Evolutionary conservation across 2,329 filamentous ascomycete genomes (phyloP), one percentile per base, ranked within the genome.

Genomic region (Metarhizium album): DNA sequence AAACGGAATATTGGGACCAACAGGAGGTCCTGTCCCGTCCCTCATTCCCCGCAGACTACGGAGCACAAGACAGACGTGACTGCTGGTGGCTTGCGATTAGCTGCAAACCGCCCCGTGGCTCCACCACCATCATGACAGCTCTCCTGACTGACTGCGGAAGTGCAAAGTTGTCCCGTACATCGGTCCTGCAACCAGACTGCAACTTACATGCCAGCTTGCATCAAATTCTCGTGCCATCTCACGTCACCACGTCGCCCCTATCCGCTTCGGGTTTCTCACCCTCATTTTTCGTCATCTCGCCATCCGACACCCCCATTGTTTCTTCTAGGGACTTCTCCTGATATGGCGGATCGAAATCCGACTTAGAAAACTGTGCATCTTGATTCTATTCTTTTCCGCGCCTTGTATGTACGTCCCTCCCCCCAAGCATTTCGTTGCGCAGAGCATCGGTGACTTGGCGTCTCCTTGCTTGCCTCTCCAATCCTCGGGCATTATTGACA

Each of bases 261-360:
- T 37, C 43, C 33, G 47, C 20, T n/a, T 6, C 38, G 8, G 18
- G 1, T 18, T 23, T 43, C 22, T 14, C n/a, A n/a, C n/a, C 40
- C 22, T 43, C 20, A 8, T 14, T 42, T 11, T 31, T 46, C 46
- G 23, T 43, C 42, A 33, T 33, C 18, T 33, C 33, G 9, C 47
- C 42, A 27, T 20, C 20, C 33, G 31, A 51, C 8, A 46, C 24
- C 20, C 27, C 8, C 27, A 14, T 23, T 40, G 22, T 27, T 23
- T n/a, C 24, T 48, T 47, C 20, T 29, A 45, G 38, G 50, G 29
- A 29, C 23, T 16, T 20, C 18, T 31, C 43, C 38, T 56, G 48
- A 42, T 50, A 59, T 58, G 55, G 57, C 56, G 48, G 48, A 50
- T 42, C 47, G 55, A 52, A 52, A 20, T 37, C 49, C 49, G 46